Base-by-base conservation (phyloP, 768 basidiomycete genomes). In the Mycena amicta region DNA sequence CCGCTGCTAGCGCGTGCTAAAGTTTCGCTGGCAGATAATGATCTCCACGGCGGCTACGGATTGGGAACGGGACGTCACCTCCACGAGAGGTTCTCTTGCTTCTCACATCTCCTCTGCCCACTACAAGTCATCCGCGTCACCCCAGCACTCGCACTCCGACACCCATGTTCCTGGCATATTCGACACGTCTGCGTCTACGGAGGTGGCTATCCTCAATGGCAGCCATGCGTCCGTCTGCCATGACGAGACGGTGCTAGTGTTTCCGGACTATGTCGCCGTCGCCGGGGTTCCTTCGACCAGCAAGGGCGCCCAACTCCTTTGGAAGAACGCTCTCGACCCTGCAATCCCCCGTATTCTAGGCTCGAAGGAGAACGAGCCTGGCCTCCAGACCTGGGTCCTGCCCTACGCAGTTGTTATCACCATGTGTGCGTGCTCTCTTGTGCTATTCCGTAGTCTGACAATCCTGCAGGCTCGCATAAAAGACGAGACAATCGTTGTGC, bases 381-480 rank as follows among this genome's bases (percentile, higher is more conserved):
- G 72, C 3, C 76, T 89, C 63, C 83, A 80, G 67, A 86, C 88
- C 23, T 95, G 89, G 87, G 79, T 88, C 15, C 73, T 98, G 37
- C 95, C 96, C 0, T 99, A 98, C 71, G 83, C 92, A 1, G 92
- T 90, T 65, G 89, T 93, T 22, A 89, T 99, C 52, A 75, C 97
- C 15, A 77, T 99, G n/a, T 99, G 95, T 80, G 27, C 12, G 62
- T 45, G 25, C 20, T 37, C 28, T 23, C 37, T 12, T 46, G 27
- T 8, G 33, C 40, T 52, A 45, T 49, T n/a, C n/a, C n/a, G n/a
- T n/a, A n/a, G n/a, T n/a, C n/a, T n/a, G n/a, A n/a, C 25, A 20
- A 5, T 26, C 47, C 20, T 20, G 8, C 23, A 95, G 93, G 95
- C 71, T 96, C 95, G 3, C 96, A 98, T 74, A 93, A 94, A 74